Percentiles rank a stretch among this genome's conserved stretches.
phyloP scores from a whole-genome alignment of 306 rosid species.

The Lotus japonicus region DNA sequence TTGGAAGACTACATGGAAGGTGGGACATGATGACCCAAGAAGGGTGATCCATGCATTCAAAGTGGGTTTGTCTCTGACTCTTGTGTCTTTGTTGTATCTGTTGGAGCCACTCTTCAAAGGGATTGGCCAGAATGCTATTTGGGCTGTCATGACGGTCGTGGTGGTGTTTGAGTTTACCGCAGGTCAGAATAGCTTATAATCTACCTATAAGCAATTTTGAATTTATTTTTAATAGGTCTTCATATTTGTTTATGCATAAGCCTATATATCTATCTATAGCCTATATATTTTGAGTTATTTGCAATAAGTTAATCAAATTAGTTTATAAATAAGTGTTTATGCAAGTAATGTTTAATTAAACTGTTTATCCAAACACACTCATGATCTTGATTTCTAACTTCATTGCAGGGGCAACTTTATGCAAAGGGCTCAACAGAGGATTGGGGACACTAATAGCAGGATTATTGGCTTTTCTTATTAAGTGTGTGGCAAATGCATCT shows the following conservation, averaged over 20 bases:
- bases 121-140: constrained; percentile 62
- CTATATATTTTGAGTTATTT: no score
- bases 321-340: no score
- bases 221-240: no score
- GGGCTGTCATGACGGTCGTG: constrained; percentile 94
- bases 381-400: background rate
- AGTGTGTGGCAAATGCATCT: constrained; percentile 42
- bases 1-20: constrained; percentile 48
- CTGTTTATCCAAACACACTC: no score
- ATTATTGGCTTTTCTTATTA: constrained; percentile 51
- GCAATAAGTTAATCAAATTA: no score
- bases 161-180: constrained; percentile 92
- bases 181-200: no score
- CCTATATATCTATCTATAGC: no score
- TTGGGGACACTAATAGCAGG: constrained; percentile 80
- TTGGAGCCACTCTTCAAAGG: constrained; percentile 62
- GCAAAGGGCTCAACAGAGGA: constrained; percentile 93
- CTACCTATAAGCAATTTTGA: no score
- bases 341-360: no score
- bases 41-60: constrained; percentile 71
- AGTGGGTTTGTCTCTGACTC: constrained; percentile 73
- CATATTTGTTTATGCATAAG: no score
- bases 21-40: constrained; percentile 80
- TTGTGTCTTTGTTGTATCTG: constrained; percentile 69
- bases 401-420: constrained; percentile 74